Percentiles rank a stretch among this genome's conserved stretches.
Conservation (phyloP, 768 basidiomycete genomes). For the Mycena metata region DNA sequence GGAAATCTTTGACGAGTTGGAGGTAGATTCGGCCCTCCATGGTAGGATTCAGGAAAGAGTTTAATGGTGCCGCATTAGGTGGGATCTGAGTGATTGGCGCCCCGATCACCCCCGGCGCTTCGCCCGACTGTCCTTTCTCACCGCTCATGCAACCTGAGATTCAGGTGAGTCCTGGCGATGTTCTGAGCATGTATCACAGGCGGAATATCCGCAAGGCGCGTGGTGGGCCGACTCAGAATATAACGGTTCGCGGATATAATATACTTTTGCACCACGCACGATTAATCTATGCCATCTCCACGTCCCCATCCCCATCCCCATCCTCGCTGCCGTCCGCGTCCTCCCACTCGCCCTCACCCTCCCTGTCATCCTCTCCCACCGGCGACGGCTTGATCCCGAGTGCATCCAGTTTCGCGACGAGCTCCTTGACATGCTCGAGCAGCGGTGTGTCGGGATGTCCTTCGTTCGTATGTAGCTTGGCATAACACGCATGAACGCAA, state of each 20-base stretch:
- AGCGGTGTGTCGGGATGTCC: conserved; percentile 83
- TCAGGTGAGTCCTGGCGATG: too few species aligned
- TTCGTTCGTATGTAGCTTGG: conserved; percentile 77
- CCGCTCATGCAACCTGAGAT: too few species aligned
- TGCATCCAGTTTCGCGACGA: conserved; percentile 75
- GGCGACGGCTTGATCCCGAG: conserved; percentile 76
- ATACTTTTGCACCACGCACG: conserved; percentile 47
- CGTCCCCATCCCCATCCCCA: conserved; percentile 66
- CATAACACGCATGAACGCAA: conserved; percentile 24
- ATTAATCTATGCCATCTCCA: conserved; percentile 67
- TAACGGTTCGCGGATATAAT: neutral
- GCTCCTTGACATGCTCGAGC: conserved; percentile 80
- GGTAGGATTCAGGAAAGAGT: too few species aligned
- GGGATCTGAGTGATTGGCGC: too few species aligned
- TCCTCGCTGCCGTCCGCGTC: conserved; percentile 73
- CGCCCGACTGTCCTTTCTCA: neutral
- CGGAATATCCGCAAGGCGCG: too few species aligned
- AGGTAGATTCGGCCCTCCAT: too few species aligned
- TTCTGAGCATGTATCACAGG: too few species aligned
- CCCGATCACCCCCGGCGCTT: neutral
- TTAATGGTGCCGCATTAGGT: too few species aligned
- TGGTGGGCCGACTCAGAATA: too few species aligned
- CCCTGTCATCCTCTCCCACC: conserved; percentile 67
- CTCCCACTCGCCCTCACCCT: conserved; percentile 67
- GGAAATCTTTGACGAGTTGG: too few species aligned